Evolutionary conservation across 768 basidiomycete genomes (phyloP).

Genomic region (Termitomyces sp.): DNA sequence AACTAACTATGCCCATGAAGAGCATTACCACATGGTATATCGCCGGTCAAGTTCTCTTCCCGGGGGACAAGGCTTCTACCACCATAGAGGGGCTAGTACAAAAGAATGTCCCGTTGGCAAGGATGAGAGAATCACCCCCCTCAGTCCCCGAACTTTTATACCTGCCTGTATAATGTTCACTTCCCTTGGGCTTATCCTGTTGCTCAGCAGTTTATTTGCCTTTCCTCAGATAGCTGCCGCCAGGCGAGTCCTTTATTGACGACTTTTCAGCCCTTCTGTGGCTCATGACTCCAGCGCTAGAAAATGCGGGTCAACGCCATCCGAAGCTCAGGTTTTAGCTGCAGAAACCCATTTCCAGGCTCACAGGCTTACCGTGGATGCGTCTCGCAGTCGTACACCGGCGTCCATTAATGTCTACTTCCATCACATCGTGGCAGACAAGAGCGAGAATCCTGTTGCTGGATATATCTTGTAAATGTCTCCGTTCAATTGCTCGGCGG

Average conservation of each 20-base stretch:
- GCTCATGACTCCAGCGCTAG: not conserved
- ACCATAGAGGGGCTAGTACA: not conserved
- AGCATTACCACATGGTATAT: not conserved
- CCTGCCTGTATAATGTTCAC: not conserved
- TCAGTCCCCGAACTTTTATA: not conserved
- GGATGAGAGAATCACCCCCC: not conserved
- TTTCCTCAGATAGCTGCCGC: not conserved
- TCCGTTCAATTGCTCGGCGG: not conserved
- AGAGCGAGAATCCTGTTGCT: constrained; percentile 23
- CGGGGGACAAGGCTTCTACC: not conserved
- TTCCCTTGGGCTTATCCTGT: not conserved
- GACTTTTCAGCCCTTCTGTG: not conserved
- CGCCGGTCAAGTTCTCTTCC: not conserved
- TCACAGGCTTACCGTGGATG: constrained; percentile 3
- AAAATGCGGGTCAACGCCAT: constrained; percentile 10
- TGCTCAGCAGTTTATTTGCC: not conserved
- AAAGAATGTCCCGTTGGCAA: not conserved
- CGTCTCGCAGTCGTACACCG: not conserved
- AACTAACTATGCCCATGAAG: not conserved
- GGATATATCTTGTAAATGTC: constrained; percentile 38
- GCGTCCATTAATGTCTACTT: constrained; percentile 13
- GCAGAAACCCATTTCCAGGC: constrained; percentile 11
- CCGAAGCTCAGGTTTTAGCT: constrained; percentile 7
- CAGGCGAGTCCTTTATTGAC: not conserved
- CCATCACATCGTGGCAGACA: constrained; percentile 27